A percentile compares a stretch with the other conserved stretches of the same genome.
phyloP scores from a whole-genome alignment of 495 filamentous ascomycete genomes.

The Cetradonia linearis region DNA sequence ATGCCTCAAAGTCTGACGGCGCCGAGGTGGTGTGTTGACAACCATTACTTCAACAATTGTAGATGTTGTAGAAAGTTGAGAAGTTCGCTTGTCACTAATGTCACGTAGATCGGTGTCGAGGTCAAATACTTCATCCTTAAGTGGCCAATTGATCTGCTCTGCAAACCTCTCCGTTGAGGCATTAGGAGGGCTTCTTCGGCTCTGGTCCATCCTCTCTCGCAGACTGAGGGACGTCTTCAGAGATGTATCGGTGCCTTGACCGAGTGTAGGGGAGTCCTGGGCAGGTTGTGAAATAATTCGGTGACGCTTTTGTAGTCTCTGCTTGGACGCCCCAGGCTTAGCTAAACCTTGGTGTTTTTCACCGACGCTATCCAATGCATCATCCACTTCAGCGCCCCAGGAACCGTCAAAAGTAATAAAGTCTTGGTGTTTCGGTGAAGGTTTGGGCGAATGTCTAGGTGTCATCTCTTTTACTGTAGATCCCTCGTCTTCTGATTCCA shows the following conservation, averaged over 20 bases:
- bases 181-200: conserved; percentile 23
- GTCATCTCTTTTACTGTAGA: conserved; percentile 14
- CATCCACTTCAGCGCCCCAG: conserved; percentile 24
- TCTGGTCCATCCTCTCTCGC: conserved; percentile 31
- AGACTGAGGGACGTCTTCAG: conserved; percentile 31
- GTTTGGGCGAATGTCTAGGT: conserved; percentile 5
- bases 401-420: conserved; percentile 27
- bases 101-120: conserved; percentile 21
- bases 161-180: conserved; percentile 34
- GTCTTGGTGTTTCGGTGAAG: conserved; percentile 9
- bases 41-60: conserved; percentile 63
- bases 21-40: conserved; percentile 47
- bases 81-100: conserved; percentile 39
- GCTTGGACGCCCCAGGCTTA: conserved; percentile 1
- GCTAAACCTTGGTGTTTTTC: conserved; percentile 12
- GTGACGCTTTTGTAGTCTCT: conserved; percentile 5
- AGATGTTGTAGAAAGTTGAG: conserved; percentile 54
- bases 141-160: conserved; percentile 38
- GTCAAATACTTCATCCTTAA: conserved; percentile 25
- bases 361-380: conserved; percentile 15
- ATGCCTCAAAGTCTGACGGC: conserved; percentile 54
- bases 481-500: conserved; percentile 34
- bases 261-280: conserved; percentile 6
- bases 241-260: conserved; percentile 18
- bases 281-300: background rate